These are phyloP conservation scores for Chionographis japonica DNA, from an alignment of 106 monocot genomes.

Conservation along the genomic window DNA sequence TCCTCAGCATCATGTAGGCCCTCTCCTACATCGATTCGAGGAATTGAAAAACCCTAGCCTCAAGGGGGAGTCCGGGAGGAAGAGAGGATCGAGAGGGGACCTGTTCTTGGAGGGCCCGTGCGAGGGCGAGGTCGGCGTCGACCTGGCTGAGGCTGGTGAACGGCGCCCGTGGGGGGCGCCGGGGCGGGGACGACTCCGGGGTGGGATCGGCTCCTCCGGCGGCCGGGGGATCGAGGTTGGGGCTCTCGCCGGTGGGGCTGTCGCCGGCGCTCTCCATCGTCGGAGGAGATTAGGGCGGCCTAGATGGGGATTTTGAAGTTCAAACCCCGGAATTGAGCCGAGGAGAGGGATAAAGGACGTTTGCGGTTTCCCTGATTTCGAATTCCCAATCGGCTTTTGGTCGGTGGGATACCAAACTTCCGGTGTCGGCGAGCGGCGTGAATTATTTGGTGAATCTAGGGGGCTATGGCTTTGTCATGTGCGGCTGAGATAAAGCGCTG, in stretches of 20 bases:
- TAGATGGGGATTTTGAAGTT: no score
- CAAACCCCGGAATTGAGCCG: no score
- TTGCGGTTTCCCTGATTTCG: no score
- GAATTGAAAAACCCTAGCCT: slow-evolving; percentile 1
- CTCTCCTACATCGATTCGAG: slow-evolving; percentile 54
- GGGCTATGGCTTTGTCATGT: no score
- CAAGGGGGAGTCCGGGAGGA: background rate
- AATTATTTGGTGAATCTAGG: no score
- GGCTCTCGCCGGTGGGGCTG: background rate
- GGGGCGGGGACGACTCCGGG: slow-evolving; percentile 2
- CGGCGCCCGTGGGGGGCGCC: slow-evolving; percentile 41
- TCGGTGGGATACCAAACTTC: no score
- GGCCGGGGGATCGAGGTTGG: background rate
- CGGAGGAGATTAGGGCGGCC: background rate
- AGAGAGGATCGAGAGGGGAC: slow-evolving; percentile 23
- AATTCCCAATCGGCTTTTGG: no score
- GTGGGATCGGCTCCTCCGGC: slow-evolving; percentile 8
- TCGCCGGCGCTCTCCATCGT: slow-evolving; percentile 7
- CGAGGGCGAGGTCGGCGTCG: slow-evolving; percentile 92
- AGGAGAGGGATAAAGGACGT: no score
- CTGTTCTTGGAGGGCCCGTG: slow-evolving; percentile 91
- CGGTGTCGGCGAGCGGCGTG: no score
- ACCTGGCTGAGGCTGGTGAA: slow-evolving; percentile 91
- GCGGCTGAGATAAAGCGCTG: no score
- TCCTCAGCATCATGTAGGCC: slow-evolving; percentile 92